Evolutionary conservation across 768 basidiomycete genomes (phyloP).

Genomic region (Auricularia cornea): DNA sequence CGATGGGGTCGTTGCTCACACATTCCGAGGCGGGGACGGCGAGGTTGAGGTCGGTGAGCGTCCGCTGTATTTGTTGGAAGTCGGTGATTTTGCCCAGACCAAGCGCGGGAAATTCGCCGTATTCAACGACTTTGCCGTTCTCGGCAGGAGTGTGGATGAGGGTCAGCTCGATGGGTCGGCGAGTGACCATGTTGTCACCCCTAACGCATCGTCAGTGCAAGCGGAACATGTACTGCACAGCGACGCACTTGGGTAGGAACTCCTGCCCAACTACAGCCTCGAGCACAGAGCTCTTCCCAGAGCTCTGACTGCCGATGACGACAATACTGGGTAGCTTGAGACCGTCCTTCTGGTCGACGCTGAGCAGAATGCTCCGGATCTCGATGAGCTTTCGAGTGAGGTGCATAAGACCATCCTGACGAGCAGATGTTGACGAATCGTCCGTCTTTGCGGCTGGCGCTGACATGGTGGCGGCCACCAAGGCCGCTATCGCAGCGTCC

Average conservation of each 20-base stretch:
- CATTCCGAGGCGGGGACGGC: constrained; percentile 85
- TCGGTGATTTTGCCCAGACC: constrained; percentile 85
- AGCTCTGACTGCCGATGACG: constrained; percentile 96
- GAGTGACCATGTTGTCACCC: constrained; percentile 98
- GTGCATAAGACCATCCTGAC: constrained; percentile 83
- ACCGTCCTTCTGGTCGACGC: constrained; percentile 91
- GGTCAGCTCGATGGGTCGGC: constrained; percentile 95
- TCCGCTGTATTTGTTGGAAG: constrained; percentile 87
- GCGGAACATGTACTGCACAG: neutral
- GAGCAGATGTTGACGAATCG: constrained; percentile 35
- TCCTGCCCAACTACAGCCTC: constrained; percentile 98
- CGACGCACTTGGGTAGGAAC: constrained; percentile 92
- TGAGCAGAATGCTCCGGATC: constrained; percentile 87
- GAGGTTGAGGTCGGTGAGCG: constrained; percentile 88
- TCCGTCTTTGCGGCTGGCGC: constrained; percentile 52
- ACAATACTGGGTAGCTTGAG: constrained; percentile 96
- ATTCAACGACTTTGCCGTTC: constrained; percentile 40
- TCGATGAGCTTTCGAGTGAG: constrained; percentile 93
- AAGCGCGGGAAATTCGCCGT: constrained; percentile 89
- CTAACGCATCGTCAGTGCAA: constrained; percentile 31
- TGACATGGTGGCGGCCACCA: constrained; percentile 70
- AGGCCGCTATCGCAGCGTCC: constrained; percentile 58
- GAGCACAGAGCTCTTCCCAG: constrained; percentile 94
- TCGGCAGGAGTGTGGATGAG: constrained; percentile 82
- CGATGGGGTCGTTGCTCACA: constrained; percentile 91